Percentiles rank a stretch among this genome's conserved stretches.
phyloP scores from a whole-genome alignment of 768 basidiomycete species.

The Lentinula edodes region DNA sequence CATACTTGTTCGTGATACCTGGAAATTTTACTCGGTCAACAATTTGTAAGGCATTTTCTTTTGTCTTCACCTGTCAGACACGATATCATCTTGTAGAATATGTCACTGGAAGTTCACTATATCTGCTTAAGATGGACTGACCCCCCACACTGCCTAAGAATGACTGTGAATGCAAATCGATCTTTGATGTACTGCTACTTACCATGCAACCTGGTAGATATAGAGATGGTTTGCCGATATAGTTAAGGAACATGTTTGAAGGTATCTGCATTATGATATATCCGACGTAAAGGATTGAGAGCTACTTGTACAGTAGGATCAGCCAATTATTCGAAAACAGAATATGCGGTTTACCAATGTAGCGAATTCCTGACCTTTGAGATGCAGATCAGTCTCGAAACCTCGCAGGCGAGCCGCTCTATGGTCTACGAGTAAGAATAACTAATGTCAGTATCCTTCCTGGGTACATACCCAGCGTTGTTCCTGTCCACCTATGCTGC shows the following conservation, averaged over 20 bases:
- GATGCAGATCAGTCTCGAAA: constrained; percentile 60
- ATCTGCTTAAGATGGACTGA: neutral
- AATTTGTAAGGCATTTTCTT: neutral
- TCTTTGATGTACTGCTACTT: neutral
- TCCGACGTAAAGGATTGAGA: constrained; percentile 21
- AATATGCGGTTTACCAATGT: constrained; percentile 30
- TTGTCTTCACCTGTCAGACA: constrained; percentile 28
- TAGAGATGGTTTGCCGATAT: constrained; percentile 47
- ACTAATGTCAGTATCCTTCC: neutral
- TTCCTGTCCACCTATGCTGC: constrained; percentile 62
- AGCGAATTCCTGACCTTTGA: constrained; percentile 60
- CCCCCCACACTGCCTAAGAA: neutral
- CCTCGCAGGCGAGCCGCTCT: constrained; percentile 71
- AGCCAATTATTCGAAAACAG: constrained; percentile 23
- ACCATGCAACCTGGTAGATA: constrained; percentile 48
- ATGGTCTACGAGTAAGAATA: neutral
- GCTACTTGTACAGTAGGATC: neutral
- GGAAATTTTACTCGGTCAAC: neutral
- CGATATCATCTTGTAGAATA: constrained; percentile 43
- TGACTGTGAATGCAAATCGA: neutral
- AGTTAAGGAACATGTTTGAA: constrained; percentile 55
- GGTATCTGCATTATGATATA: constrained; percentile 70
- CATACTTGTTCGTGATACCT: constrained; percentile 25
- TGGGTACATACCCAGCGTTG: constrained; percentile 53
- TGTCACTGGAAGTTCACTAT: constrained; percentile 11